A percentile compares a stretch with the other conserved stretches of the same genome.
Conservation (phyloP, 108 stramenopile species). For the Epithemia pelagica region DNA sequence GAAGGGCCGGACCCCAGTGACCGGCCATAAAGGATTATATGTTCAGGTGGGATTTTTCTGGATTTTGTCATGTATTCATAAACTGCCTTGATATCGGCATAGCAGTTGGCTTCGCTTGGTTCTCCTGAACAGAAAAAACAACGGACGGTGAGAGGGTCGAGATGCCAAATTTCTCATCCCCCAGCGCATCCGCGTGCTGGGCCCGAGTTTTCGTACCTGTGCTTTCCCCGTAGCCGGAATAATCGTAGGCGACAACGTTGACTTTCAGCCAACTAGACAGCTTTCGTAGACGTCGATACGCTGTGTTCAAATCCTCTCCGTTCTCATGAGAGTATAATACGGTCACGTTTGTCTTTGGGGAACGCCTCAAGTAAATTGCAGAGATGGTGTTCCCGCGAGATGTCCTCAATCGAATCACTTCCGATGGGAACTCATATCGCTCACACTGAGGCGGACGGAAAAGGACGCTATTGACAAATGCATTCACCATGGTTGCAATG, state of each 20-base stretch:
- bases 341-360: slow-evolving; percentile 31
- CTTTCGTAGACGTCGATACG: slow-evolving; percentile 35
- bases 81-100: slow-evolving; percentile 66
- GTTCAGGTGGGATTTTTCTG: slow-evolving; percentile 33
- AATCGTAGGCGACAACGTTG: slow-evolving; percentile 83
- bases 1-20: slow-evolving; percentile 64
- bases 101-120: slow-evolving; percentile 49
- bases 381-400: slow-evolving; percentile 9
- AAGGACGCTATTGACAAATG: slow-evolving; percentile 9
- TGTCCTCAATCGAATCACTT: background rate
- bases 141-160: slow-evolving; percentile 6
- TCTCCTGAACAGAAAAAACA: background rate
- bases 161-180: too few species aligned
- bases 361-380: slow-evolving; percentile 38
- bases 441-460: slow-evolving; percentile 8
- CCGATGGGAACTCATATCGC: slow-evolving; percentile 5
- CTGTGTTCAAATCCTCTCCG: slow-evolving; percentile 70
- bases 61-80: slow-evolving; percentile 27
- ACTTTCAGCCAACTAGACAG: slow-evolving; percentile 33
- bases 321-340: slow-evolving; percentile 68
- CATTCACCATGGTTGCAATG: slow-evolving; percentile 4
- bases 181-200: too few species aligned
- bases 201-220: slow-evolving; percentile 1
- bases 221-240: slow-evolving; percentile 59
- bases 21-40: slow-evolving; percentile 70